phyloP scores from a whole-genome alignment of 805 yeast species.

The Metschnikowia gruessii region DNA sequence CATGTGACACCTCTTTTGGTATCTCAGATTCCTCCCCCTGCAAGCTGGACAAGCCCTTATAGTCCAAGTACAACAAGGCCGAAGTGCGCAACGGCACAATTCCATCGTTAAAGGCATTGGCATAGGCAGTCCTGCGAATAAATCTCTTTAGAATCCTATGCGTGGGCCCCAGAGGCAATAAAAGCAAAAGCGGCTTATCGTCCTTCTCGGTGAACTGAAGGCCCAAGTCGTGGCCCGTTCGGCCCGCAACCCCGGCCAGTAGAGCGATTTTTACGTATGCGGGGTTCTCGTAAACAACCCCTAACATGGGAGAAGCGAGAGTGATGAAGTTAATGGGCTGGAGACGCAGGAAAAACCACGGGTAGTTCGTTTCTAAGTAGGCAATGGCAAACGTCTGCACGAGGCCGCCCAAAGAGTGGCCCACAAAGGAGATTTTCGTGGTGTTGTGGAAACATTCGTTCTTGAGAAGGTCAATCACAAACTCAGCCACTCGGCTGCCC shows the following conservation, averaged over 20 bases:
- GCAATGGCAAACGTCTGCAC: conserved; percentile 90
- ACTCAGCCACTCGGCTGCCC: conserved; percentile 79
- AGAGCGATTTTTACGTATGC: conserved; percentile 78
- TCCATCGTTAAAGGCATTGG: conserved; percentile 90
- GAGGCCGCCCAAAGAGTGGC: conserved; percentile 92
- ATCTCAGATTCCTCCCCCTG: conserved; percentile 2
- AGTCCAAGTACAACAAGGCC: conserved; percentile 79
- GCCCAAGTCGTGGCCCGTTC: conserved; percentile 88
- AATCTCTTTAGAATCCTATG: conserved; percentile 61
- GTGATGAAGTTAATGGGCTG: conserved; percentile 78
- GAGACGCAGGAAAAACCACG: conserved; percentile 63
- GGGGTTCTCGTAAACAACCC: conserved; percentile 86
- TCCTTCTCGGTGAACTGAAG: conserved; percentile 46
- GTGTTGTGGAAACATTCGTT: conserved; percentile 43
- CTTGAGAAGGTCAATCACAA: conserved; percentile 54
- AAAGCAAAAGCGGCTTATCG: conserved; percentile 63
- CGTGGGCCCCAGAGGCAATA: conserved; percentile 75
- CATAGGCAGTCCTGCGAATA: conserved; percentile 74
- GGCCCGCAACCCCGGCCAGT: conserved; percentile 86
- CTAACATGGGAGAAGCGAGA: conserved; percentile 85
- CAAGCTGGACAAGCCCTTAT: conserved; percentile 52
- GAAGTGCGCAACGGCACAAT: conserved; percentile 93
- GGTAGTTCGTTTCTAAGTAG: conserved; percentile 63
- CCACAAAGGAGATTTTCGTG: conserved; percentile 74
- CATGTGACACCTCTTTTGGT: too few relatives aligned